Evolutionary conservation across 805 yeast species (phyloP), one percentile per base, ranked within the genome.

Genomic region (Yamadazyma olivae): DNA sequence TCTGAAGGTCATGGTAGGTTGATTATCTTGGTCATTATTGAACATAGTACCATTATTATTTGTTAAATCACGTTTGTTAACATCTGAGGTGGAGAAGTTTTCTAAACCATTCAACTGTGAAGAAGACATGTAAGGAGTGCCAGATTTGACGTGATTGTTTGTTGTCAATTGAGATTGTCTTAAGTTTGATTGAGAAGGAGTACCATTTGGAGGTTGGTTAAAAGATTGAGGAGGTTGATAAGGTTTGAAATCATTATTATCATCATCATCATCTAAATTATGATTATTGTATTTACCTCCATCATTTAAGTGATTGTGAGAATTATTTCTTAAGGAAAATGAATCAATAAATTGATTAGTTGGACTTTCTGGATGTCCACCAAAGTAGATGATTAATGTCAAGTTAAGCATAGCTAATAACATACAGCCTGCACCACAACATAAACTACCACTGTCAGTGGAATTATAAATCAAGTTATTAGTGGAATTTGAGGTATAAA

Each of bases 381-480:
- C 98, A 56, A 83, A 86, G 61, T 88, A 90, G 41, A 88, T 68
- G 30, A 91, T 70, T 96, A 96, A 93, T 41, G 85, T 64, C 32
- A 90, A 55, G 56, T 93, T 88, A 41, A 87, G 70, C 58, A 91
- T 87, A 13, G 93, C 80, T 30, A 88, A 64, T 33, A 91, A 66
- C 38, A 91, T 85, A 46, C 86, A 83, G 5, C 99, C 98, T 0
- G 98, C 96, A 3, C 95, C 85, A 6, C 95, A 90, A 17, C 96
- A 95, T 34, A 85, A 84, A 41, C 75, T 70, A 12, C 82, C 75
- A 0, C 93, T 69, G 14, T 75, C 73, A 17, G 65, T 60, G 17
- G 77, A 61, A 37, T 48, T 48, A 65, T 91, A 93, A 20, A 93
- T 84, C 48, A 90, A 70, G 48, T 74, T 76, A 49, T 88, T 90